These are phyloP conservation scores for Colletotrichum sp. DNA, from an alignment of 2,329 filamentous ascomycete species.

Conservation along the genomic window DNA sequence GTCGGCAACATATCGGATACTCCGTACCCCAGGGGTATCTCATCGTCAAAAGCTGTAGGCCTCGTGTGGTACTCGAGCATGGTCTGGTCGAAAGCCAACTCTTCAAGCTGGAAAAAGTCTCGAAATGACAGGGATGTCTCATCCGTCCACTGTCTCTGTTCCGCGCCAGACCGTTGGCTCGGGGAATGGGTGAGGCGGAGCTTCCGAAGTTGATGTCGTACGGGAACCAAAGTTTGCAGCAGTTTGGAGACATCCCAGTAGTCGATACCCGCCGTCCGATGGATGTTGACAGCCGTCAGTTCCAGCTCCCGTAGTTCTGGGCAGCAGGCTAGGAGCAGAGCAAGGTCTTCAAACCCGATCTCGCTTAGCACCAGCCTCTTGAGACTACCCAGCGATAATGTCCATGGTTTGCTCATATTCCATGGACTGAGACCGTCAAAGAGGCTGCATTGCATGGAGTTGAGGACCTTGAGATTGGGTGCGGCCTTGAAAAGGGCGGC, in stretches of 20 bases:
- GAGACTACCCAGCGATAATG: background rate
- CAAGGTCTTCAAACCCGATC: background rate
- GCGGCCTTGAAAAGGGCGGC: background rate
- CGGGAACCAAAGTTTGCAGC: background rate
- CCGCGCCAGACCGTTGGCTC: background rate
- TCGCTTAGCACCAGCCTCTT: background rate
- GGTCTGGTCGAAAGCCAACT: background rate
- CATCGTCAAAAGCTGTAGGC: background rate
- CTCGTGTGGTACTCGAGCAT: background rate
- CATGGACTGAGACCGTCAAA: slow-evolving; percentile 2
- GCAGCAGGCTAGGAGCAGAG: background rate
- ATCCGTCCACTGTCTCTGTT: background rate
- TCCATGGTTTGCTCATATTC: background rate
- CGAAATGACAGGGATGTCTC: background rate
- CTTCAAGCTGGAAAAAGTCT: background rate
- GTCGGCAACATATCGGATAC: background rate
- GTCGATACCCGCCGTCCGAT: background rate
- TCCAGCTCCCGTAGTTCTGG: slow-evolving; percentile 1
- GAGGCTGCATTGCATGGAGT: background rate
- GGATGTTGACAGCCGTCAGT: background rate
- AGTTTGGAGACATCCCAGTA: slow-evolving; percentile 9
- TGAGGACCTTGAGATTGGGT: background rate
- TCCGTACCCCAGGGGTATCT: background rate
- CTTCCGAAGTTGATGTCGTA: background rate
- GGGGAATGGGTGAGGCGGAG: background rate